Conservation (phyloP, 1,284 basidiomycete genomes). For the Cutaneotrichosporon sp. region DNA sequence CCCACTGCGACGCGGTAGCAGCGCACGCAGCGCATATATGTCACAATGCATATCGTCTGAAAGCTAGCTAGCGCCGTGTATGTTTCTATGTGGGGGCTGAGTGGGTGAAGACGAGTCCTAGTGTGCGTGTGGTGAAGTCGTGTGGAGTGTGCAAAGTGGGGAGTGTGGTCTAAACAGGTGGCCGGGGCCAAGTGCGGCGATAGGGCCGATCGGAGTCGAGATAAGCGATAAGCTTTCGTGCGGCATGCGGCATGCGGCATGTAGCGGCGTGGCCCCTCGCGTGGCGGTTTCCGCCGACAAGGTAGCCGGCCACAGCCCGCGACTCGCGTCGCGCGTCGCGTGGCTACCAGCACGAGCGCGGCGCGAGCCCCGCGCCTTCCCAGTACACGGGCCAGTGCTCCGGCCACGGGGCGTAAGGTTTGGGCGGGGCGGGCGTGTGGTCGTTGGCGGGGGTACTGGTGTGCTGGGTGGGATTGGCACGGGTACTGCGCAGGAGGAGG, state of each 20-base stretch:
- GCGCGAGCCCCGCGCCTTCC: conserved; percentile 18
- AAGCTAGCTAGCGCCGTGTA: no score
- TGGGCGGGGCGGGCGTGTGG: background rate
- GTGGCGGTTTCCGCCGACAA: no score
- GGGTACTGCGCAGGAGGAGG: background rate
- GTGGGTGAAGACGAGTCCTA: background rate
- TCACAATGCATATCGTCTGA: conserved; percentile 9
- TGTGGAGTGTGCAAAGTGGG: background rate
- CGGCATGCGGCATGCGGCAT: no score
- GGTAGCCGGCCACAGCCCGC: no score
- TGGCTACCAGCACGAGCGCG: conserved; percentile 1
- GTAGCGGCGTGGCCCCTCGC: no score
- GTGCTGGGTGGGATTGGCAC: background rate
- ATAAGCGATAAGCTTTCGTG: no score
- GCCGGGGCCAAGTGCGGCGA: background rate
- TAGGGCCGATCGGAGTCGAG: background rate
- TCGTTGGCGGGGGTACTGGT: no score
- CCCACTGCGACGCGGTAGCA: no score
- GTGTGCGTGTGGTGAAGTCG: background rate
- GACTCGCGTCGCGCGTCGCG: no score
- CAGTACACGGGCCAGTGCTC: conserved; percentile 23
- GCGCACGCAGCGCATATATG: conserved; percentile 1
- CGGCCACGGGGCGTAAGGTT: conserved; percentile 9
- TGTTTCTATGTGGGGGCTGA: background rate
- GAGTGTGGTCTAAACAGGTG: background rate